Evolutionary conservation across 2,329 filamentous ascomycete genomes (phyloP).

Genomic region (Geosmithia flava): DNA sequence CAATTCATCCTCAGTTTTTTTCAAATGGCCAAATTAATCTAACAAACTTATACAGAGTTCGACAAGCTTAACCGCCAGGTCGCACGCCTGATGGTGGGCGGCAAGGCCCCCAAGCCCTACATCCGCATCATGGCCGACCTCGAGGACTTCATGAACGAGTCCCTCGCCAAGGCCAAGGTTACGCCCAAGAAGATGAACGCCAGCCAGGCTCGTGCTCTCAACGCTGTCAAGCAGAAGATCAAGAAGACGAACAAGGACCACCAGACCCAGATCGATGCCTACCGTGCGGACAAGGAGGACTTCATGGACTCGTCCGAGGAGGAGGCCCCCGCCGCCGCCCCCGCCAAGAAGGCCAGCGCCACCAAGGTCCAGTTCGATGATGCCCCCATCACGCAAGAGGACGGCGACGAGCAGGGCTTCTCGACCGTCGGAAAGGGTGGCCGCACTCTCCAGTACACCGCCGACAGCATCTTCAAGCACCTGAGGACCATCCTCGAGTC

Average conservation of each 20-base stretch:
- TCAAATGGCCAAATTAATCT: conserved; percentile 2
- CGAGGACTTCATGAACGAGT: conserved; percentile 89
- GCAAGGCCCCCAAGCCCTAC: conserved; percentile 79
- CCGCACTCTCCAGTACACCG: conserved; percentile 80
- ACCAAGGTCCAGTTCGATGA: conserved; percentile 21
- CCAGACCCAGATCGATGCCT: conserved; percentile 74
- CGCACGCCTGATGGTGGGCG: conserved; percentile 62
- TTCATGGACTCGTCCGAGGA: conserved; percentile 83
- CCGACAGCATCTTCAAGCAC: conserved; percentile 97
- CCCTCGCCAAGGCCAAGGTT: conserved; percentile 90
- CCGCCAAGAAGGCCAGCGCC: conserved; percentile 17
- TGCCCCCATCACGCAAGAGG: conserved; percentile 26
- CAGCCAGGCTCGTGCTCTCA: conserved; percentile 83
- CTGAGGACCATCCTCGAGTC: conserved; percentile 87
- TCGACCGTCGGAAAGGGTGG: conserved; percentile 81
- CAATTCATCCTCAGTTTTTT: not conserved
- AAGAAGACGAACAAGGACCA: conserved; percentile 98
- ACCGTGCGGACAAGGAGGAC: conserved; percentile 70
- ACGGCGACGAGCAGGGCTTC: conserved; percentile 77
- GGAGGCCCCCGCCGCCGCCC: conserved; percentile 42
- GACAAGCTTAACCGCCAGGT: conserved; percentile 89
- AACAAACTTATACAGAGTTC: conserved; percentile 50
- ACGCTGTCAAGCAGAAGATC: conserved; percentile 95
- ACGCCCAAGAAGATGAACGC: conserved; percentile 98
- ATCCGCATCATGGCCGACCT: conserved; percentile 88